Percentiles rank a stretch among this genome's conserved stretches.
These are phyloP conservation scores for Neocatenulostroma microsporum DNA, from an alignment of 2,329 filamentous ascomycete genomes.

Conservation along the genomic window DNA sequence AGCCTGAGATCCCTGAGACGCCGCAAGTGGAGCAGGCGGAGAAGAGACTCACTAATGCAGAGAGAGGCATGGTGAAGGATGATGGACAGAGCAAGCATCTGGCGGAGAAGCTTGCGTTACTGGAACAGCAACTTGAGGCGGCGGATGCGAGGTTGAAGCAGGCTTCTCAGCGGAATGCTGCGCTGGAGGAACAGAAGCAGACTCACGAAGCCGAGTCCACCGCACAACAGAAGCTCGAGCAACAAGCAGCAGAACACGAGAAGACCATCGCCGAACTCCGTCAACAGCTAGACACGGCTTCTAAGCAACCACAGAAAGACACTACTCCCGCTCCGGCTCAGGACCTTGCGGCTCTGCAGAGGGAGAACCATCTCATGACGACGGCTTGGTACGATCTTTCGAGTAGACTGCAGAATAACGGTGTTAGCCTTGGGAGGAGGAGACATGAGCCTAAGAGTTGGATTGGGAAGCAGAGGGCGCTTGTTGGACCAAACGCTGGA, in stretches of 20 bases:
- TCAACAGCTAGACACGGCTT: slow-evolving; percentile 21
- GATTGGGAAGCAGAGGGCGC: slow-evolving; percentile 69
- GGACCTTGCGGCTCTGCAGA: slow-evolving; percentile 60
- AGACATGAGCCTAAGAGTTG: slow-evolving; percentile 71
- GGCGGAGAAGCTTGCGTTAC: slow-evolving; percentile 24
- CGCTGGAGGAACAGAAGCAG: slow-evolving; percentile 22
- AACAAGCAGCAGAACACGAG: slow-evolving; percentile 21
- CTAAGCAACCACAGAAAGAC: slow-evolving; percentile 8
- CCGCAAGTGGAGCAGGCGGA: slow-evolving; percentile 12
- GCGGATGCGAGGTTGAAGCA: slow-evolving; percentile 27
- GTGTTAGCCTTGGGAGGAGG: slow-evolving; percentile 66
- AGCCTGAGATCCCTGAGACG: slow-evolving; percentile 17
- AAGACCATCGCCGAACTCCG: slow-evolving; percentile 22
- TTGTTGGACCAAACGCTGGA: slow-evolving; percentile 28
- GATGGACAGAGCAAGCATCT: slow-evolving; percentile 25
- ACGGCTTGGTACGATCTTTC: slow-evolving; percentile 84
- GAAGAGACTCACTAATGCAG: neutral
- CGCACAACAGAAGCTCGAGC: slow-evolving; percentile 14
- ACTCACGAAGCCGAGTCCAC: slow-evolving; percentile 9
- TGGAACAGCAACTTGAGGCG: slow-evolving; percentile 27
- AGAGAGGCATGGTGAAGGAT: too few species aligned
- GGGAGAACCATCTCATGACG: slow-evolving; percentile 69
- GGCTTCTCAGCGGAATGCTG: slow-evolving; percentile 23
- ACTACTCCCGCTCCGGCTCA: slow-evolving; percentile 14
- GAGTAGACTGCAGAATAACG: slow-evolving; percentile 71